These are phyloP conservation scores for Alternaria tenuissima DNA, from an alignment of 2,329 filamentous ascomycete genomes.

Conservation along the genomic window DNA sequence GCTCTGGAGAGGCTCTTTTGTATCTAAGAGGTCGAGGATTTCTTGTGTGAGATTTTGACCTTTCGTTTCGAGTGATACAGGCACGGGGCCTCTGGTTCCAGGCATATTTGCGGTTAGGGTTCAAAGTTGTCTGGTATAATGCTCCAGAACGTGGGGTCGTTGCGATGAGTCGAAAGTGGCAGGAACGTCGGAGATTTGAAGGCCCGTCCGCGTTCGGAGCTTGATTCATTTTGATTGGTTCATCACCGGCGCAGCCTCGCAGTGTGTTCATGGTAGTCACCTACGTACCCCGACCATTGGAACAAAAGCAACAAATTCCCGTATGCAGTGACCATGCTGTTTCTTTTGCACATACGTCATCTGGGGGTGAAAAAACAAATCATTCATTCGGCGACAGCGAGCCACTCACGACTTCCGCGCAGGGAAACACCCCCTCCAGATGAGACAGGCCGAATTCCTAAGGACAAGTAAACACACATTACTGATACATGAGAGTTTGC, in stretches of 20 bases:
- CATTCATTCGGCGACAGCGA: not conserved
- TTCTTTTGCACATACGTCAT: not conserved
- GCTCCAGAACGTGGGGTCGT: slow-evolving; percentile 31
- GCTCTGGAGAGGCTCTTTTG: slow-evolving; percentile 62
- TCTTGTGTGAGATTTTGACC: slow-evolving; percentile 72
- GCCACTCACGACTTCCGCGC: not conserved
- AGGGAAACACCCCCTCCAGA: not conserved
- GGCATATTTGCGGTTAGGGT: slow-evolving; percentile 48
- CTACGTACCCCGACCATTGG: not conserved
- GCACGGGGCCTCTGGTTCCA: slow-evolving; percentile 58
- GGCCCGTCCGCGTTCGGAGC: slow-evolving; percentile 28
- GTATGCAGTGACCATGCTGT: not conserved
- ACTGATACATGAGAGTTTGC: not conserved
- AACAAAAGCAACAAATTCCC: not conserved
- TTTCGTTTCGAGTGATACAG: slow-evolving; percentile 52
- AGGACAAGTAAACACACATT: not conserved
- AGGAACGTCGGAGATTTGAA: slow-evolving; percentile 31
- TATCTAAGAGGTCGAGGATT: slow-evolving; percentile 74
- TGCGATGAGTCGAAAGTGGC: slow-evolving; percentile 40
- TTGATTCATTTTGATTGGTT: slow-evolving; percentile 27
- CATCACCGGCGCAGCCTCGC: slow-evolving; percentile 9
- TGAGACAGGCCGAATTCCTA: not conserved
- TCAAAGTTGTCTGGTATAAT: slow-evolving; percentile 17
- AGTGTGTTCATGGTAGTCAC: not conserved
- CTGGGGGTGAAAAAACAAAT: not conserved